These are phyloP conservation scores for Heracleum sosnowskyi DNA, from an alignment of 129 eudicot species.

Conservation along the genomic window DNA sequence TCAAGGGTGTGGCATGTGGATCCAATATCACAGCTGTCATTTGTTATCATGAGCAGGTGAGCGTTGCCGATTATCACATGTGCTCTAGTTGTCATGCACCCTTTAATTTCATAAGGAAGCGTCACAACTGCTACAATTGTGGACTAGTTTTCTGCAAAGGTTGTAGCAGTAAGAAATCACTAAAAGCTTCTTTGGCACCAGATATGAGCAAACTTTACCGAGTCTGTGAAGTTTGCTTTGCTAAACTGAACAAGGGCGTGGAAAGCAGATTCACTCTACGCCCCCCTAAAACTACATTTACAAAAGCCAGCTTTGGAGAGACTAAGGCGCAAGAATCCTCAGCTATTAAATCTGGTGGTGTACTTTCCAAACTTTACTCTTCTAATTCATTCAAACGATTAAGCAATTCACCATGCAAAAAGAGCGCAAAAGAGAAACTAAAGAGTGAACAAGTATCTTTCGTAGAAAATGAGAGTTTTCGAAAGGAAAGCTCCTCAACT, in stretches of 20 bases:
- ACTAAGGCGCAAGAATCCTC: slow-evolving; percentile 23
- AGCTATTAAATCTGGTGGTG: slow-evolving; percentile 21
- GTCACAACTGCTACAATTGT: slow-evolving; percentile 67
- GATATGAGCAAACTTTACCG: slow-evolving; percentile 40
- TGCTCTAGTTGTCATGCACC: slow-evolving; percentile 50
- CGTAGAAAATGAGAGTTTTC: slow-evolving; percentile 12
- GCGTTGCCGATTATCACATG: slow-evolving; percentile 35
- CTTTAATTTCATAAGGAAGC: slow-evolving; percentile 46
- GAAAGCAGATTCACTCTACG: slow-evolving; percentile 18
- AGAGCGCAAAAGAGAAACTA: slow-evolving; percentile 27
- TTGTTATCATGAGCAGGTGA: slow-evolving; percentile 38
- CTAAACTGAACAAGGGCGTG: slow-evolving; percentile 28
- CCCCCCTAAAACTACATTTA: slow-evolving; percentile 30
- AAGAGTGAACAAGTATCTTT: slow-evolving; percentile 20
- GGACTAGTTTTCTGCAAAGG: slow-evolving; percentile 57
- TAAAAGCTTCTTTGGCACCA: slow-evolving; percentile 64
- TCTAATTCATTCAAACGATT: slow-evolving; percentile 42
- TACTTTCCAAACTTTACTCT: slow-evolving; percentile 38
- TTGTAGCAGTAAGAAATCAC: slow-evolving; percentile 48
- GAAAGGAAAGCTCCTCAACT: slow-evolving; percentile 18
- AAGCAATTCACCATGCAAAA: slow-evolving; percentile 20
- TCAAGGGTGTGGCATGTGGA: slow-evolving; percentile 51
- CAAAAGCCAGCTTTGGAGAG: slow-evolving; percentile 15
- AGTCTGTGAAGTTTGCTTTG: slow-evolving; percentile 58
- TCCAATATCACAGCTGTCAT: slow-evolving; percentile 54